phyloP scores from a whole-genome alignment of 2,329 filamentous ascomycete genomes.

The Fusarium ambrosium region DNA sequence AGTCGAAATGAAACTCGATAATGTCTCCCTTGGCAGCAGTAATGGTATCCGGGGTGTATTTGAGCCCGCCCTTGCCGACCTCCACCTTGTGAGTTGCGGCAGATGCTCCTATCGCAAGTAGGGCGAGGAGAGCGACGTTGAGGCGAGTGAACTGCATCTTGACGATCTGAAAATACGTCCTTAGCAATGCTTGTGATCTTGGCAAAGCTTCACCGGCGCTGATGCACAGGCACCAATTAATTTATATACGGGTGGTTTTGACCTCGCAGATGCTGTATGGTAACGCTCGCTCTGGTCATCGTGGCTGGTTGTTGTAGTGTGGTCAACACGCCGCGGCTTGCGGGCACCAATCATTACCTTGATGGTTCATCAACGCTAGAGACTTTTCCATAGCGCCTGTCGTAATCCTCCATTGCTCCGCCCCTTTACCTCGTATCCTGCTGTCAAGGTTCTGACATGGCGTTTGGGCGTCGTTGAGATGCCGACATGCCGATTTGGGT shows the following conservation, averaged over 20 bases:
- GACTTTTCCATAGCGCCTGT: neutral
- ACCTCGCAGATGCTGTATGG: neutral
- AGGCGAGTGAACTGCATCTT: neutral
- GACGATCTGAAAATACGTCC: neutral
- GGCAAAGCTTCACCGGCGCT: neutral
- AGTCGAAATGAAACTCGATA: conserved; percentile 67
- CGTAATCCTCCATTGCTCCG: neutral
- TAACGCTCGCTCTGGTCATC: neutral
- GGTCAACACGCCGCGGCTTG: neutral
- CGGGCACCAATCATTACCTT: neutral
- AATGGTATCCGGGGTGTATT: conserved; percentile 40
- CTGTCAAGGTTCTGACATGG: neutral
- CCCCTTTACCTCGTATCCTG: neutral
- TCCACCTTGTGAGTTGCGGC: neutral
- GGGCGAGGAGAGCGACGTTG: neutral
- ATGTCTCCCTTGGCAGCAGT: conserved; percentile 61
- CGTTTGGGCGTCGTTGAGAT: neutral
- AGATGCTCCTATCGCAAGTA: neutral
- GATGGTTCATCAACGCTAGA: neutral
- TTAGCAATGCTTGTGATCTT: neutral
- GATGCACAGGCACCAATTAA: neutral
- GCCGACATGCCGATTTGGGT: neutral
- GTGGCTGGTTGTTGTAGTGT: neutral
- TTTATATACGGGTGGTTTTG: neutral
- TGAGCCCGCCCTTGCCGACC: neutral